phyloP scores from a whole-genome alignment of 257 asterid genomes.

The Solanum verrucosum region DNA sequence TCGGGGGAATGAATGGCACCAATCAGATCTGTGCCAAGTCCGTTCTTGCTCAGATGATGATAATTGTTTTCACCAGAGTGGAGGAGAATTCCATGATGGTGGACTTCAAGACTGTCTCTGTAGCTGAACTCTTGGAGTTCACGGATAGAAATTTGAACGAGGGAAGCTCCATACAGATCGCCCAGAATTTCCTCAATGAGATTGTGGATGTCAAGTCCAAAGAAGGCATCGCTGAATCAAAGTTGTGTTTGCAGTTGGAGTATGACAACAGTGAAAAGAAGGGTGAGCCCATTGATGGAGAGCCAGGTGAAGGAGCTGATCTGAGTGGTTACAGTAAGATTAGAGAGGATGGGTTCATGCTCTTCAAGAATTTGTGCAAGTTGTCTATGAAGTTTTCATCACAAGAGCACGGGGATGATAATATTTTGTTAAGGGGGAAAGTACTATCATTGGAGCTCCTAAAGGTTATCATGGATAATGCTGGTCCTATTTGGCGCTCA shows the following conservation, averaged over 20 bases:
- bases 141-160: constrained; percentile 87
- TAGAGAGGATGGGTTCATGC: constrained; percentile 83
- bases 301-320: constrained; percentile 20
- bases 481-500: constrained; percentile 86
- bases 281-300: constrained; percentile 22
- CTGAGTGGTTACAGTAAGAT: constrained; percentile 54
- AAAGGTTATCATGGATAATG: constrained; percentile 80
- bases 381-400: constrained; percentile 93
- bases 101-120: constrained; percentile 54
- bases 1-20: constrained; percentile 91
- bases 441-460: constrained; percentile 88
- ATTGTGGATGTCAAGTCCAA: constrained; percentile 66
- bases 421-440: constrained; percentile 89
- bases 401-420: constrained; percentile 83
- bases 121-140: constrained; percentile 74
- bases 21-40: constrained; percentile 99
- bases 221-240: constrained; percentile 42
- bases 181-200: constrained; percentile 70
- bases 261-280: constrained; percentile 25
- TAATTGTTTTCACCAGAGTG: constrained; percentile 74
- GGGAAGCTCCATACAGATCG: constrained; percentile 81
- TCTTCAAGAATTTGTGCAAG: constrained; percentile 92
- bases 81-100: constrained; percentile 59
- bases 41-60: constrained; percentile 94
- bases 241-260: constrained; percentile 23